Base-by-base conservation (phyloP, 306 rosid genomes). In the Dalbergia oliveri region DNA sequence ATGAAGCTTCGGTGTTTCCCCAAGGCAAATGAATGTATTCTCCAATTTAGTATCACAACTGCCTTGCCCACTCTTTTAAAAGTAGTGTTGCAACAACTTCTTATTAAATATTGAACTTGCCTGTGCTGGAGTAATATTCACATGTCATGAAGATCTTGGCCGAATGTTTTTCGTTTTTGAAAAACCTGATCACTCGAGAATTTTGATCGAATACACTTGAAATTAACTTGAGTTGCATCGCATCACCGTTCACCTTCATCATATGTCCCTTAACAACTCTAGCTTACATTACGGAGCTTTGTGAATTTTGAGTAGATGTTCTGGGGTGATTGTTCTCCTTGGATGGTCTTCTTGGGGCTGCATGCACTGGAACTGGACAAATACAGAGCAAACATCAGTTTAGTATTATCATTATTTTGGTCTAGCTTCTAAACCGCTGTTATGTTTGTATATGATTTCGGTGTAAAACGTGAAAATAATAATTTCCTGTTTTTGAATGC, bases 51-150 rank as follows among this genome's bases (percentile, higher is more conserved):
- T 63, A 10, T 56, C 8, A 6, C 18, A 63, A 39, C 74, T 82
- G 44, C 50, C 51, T 13, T 82, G 69, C 69, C 69, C 21, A 19
- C 61, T 72, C 69, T 51, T 76, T 82, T 76, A 62, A 51, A 31
- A 33, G n/a, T 23, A 61, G 11, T 76, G 53, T 75, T 83, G 79
- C 63, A 64, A 43, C 68, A 6, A 59, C 75, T 56, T 56, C 70
- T 64, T 65, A 16, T 6, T 37, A 0, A 37, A 37, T 37, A 37
- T 6, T 37, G 41, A 83, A 64, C 67, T 39, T 63, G 26, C 15
- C 37, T 80, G 31, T 72, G 65, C 39, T 76, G 14, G 19, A 26
- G 2, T 5, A 23, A 34, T 35, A 23, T 50, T 63, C 67, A 39
- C 58, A 19, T 56, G 11, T 31, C 79, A 43, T 39, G 31, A 23